Percentiles rank a stretch among this genome's conserved stretches.
phyloP scores from a whole-genome alignment of 179 eudicot species.

The Gypsophila paniculata region DNA sequence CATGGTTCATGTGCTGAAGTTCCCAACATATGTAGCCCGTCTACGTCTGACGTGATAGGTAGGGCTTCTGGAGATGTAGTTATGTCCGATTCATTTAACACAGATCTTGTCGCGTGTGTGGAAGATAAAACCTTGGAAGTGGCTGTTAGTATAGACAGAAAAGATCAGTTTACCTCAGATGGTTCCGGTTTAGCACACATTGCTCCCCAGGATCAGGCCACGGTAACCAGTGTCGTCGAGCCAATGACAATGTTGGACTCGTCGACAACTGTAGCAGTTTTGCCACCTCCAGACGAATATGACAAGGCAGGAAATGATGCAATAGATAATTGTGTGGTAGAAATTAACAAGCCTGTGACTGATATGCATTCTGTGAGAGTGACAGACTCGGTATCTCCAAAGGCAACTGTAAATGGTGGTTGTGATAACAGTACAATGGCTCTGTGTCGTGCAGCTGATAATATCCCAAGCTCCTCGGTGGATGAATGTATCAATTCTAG shows the following conservation, averaged over 20 bases:
- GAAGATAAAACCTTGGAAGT: conserved; percentile 26
- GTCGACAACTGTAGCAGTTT: conserved; percentile 13
- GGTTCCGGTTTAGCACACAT: conserved; percentile 18
- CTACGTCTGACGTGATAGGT: conserved; percentile 21
- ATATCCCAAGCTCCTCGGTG: conserved; percentile 21
- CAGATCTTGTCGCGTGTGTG: conserved; percentile 18
- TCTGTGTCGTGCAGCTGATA: conserved; percentile 23
- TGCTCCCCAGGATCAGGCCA: conserved; percentile 26
- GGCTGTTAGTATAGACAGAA: conserved; percentile 18
- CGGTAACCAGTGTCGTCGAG: conserved; percentile 14
- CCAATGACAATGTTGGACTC: conserved; percentile 18
- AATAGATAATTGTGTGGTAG: conserved; percentile 17
- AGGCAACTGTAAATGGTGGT: conserved; percentile 25
- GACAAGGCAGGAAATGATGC: conserved; percentile 20
- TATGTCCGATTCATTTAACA: conserved; percentile 21
- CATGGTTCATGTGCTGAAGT: conserved; percentile 22
- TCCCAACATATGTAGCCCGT: conserved; percentile 24
- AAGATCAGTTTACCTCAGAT: conserved; percentile 20
- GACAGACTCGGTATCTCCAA: conserved; percentile 22
- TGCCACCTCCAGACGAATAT: conserved; percentile 21
- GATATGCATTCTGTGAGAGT: conserved; percentile 18
- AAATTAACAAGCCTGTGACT: conserved; percentile 17
- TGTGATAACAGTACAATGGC: conserved; percentile 18
- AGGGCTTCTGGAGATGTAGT: conserved; percentile 23
- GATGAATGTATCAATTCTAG: conserved; percentile 28